Base-by-base conservation (phyloP, 345 rosid genomes). In the Acer yangbiense region DNA sequence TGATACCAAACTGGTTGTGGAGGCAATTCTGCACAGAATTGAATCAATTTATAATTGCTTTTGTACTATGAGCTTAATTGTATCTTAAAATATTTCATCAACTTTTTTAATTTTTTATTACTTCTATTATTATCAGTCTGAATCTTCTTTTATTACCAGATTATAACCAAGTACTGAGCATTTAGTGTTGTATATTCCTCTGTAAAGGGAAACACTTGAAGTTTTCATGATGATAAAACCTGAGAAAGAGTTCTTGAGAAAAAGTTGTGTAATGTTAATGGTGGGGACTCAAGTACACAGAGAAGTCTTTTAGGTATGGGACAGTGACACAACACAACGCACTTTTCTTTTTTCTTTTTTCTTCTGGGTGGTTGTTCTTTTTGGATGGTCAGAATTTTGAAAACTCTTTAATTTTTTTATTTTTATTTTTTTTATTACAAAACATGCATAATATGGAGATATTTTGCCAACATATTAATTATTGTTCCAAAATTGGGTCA, bases 201-300 rank as follows among this genome's bases (percentile, higher is more conserved):
- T 35, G 39, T 35, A 35, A 35, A 35, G 39, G 39, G 6, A 35
- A 35, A 35, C 39, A 35, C 39, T 35, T 0, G 39, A 35, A 4
- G 39, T 35, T 35, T 35, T 35, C 39, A 35, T 5, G 39, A 35
- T 4, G 39, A 35, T 35, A 35, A 35, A 35, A 39, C 12, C 43
- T 16, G 39, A 60, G 77, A 57, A 57, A 72, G 62, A 17, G 9
- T 20, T 18, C 20, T 60, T 57, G 16, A 29, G 11, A 1, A 57
- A 72, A 20, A n/a, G 0, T 4, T 17, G 23, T 35, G 81, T 35
- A 17, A 64, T 60, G 79, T 48, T 21, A 70, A 79, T 65, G 79
- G 62, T 76, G 65, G 69, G 76, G 65, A 76, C 18, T 64, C 60
- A 8, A 74, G 43, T 74, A 35, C 39, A 27, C 39, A 61, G 9